These are phyloP conservation scores for Apophysomyces elegans DNA, from an alignment of 371 early-diverging fungal species.

Conservation along the genomic window DNA sequence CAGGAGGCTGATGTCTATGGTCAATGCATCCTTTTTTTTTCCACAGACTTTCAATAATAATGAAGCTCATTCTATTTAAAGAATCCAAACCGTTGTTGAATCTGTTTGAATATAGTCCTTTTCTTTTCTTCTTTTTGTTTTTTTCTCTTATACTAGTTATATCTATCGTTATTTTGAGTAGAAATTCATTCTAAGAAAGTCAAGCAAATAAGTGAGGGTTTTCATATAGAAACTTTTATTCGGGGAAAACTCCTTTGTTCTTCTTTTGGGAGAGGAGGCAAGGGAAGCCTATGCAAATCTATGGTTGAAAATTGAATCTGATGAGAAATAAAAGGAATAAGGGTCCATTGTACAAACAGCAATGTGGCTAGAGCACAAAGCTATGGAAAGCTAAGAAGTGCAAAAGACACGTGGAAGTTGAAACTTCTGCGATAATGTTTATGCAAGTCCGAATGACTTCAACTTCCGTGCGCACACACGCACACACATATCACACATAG, in stretches of 20 bases:
- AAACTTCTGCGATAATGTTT: not conserved
- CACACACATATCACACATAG: not conserved
- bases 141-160: not conserved
- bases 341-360: conserved; percentile 1
- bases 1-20: conserved; percentile 7
- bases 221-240: not conserved
- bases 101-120: too few species aligned
- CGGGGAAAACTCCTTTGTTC: conserved; percentile 9
- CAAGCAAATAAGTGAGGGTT: not conserved
- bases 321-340: conserved; percentile 1
- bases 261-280: not conserved
- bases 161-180: too few species aligned
- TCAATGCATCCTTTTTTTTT: conserved; percentile 7
- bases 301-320: conserved; percentile 8
- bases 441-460: conserved; percentile 4
- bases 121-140: not conserved
- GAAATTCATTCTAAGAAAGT: not conserved
- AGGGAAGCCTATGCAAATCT: conserved; percentile 4
- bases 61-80: not conserved
- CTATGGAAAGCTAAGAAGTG: conserved; percentile 5
- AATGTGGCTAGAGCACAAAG: conserved; percentile 1
- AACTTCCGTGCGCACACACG: conserved; percentile 6
- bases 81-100: not conserved
- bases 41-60: not conserved
- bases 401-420: conserved; percentile 8